Evolutionary conservation across 352 stramenopile species (phyloP).

Genomic region (Globisporangium viniferum): DNA sequence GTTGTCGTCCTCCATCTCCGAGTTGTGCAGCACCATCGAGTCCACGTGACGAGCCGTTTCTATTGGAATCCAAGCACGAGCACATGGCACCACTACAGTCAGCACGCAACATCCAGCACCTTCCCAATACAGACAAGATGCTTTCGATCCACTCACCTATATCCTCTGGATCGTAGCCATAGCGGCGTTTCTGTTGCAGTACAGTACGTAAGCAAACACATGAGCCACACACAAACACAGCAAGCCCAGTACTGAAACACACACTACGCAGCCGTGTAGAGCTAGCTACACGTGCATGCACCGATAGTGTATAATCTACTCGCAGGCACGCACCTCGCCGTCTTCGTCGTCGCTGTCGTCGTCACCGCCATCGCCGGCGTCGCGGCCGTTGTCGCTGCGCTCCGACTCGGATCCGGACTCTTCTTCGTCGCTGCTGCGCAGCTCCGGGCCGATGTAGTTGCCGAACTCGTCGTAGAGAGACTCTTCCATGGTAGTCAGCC

Average conservation of each 20-base stretch:
- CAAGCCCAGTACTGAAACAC: background rate
- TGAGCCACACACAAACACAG: background rate
- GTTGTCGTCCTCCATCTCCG: constrained; percentile 63
- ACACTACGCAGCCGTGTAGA: background rate
- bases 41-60: constrained; percentile 34
- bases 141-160: constrained; percentile 12
- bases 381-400: constrained; percentile 15
- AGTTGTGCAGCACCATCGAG: constrained; percentile 45
- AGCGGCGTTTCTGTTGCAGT: constrained; percentile 8
- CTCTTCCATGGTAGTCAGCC: constrained; percentile 81
- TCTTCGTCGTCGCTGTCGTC: constrained; percentile 50
- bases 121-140: background rate
- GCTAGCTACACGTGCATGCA: constrained; percentile 6
- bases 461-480: constrained; percentile 99
- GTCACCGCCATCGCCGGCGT: constrained; percentile 2
- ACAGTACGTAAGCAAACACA: background rate
- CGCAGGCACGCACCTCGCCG: constrained; percentile 12
- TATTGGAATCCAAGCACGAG: background rate
- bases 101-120: background rate
- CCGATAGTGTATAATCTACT: background rate
- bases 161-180: constrained; percentile 19
- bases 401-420: constrained; percentile 48
- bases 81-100: background rate
- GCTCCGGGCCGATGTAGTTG: constrained; percentile 99
- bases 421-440: constrained; percentile 82